phyloP scores from a whole-genome alignment of 2,329 filamentous ascomycete species.

The Didymella arachidicola region DNA sequence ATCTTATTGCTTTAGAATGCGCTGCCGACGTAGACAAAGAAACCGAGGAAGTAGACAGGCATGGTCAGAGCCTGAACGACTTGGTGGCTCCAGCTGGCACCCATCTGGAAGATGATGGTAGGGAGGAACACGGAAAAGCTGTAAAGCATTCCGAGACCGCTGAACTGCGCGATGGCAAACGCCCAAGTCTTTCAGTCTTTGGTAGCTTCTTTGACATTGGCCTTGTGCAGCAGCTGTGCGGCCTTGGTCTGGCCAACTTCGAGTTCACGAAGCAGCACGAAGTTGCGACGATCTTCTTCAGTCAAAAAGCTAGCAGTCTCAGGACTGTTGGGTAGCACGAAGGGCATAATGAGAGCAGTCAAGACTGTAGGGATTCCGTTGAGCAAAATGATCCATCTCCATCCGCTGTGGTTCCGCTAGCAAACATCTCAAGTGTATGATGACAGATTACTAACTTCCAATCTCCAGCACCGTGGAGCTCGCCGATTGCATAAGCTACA shows the following conservation, averaged over 20 bases:
- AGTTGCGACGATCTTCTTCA: constrained; percentile 34
- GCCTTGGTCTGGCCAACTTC: constrained; percentile 53
- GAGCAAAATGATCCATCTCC: constrained; percentile 46
- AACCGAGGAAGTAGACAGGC: constrained; percentile 41
- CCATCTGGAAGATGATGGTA: constrained; percentile 41
- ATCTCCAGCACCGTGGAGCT: constrained; percentile 33
- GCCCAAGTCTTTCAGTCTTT: constrained; percentile 44
- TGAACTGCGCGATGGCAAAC: constrained; percentile 57
- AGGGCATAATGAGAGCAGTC: constrained; percentile 57
- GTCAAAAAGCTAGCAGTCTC: constrained; percentile 46
- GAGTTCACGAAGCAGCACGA: constrained; percentile 46
- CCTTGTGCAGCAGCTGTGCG: constrained; percentile 56
- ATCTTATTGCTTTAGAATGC: constrained; percentile 40
- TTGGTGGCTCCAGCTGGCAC: constrained; percentile 33
- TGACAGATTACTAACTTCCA: constrained; percentile 15
- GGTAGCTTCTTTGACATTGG: constrained; percentile 59
- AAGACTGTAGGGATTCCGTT: constrained; percentile 41
- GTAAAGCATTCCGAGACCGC: constrained; percentile 36
- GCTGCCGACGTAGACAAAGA: constrained; percentile 31
- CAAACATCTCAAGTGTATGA: background rate
- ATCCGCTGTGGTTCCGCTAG: constrained; percentile 19
- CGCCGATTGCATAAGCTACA: constrained; percentile 40
- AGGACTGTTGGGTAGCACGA: constrained; percentile 60
- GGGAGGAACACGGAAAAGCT: constrained; percentile 42
- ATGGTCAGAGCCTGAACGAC: constrained; percentile 43